Percentiles rank a stretch among this genome's conserved stretches.
phyloP scores from a whole-genome alignment of 148 eudicot species.

The Salicornia ramosissima region DNA sequence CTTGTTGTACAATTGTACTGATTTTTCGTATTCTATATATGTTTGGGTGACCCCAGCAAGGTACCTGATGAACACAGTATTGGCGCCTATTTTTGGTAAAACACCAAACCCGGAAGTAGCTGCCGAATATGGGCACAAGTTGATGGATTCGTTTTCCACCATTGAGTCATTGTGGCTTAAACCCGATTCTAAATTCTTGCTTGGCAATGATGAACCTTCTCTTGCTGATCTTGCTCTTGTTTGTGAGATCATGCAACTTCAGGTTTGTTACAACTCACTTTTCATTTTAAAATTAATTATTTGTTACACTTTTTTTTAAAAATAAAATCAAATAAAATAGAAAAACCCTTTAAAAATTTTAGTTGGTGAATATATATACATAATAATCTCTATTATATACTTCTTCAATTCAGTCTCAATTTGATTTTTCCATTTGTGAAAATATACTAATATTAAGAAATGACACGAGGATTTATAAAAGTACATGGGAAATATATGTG shows the following conservation, averaged over 20 bases:
- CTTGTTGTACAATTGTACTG: no score
- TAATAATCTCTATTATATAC: no score
- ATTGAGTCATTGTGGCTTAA: conserved; percentile 66
- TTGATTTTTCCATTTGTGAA: no score
- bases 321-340: no score
- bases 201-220: conserved; percentile 64
- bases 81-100: conserved; percentile 45
- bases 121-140: conserved; percentile 45
- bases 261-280: conserved; percentile 27
- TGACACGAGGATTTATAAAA: no score
- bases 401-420: no score
- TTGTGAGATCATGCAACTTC: conserved; percentile 77
- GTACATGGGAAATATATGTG: no score
- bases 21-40: not conserved
- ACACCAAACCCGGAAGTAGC: conserved; percentile 42
- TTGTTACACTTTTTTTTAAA: no score
- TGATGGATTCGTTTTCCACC: conserved; percentile 44
- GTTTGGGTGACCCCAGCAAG: conserved; percentile 31
- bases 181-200: conserved; percentile 51
- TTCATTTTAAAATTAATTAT: not conserved
- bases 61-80: conserved; percentile 35
- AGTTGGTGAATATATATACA: no score
- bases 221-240: conserved; percentile 77
- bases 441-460: no score
- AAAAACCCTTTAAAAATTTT: no score